Conservation (phyloP, 2,329 filamentous ascomycete genomes). For the Periconia digitata region DNA sequence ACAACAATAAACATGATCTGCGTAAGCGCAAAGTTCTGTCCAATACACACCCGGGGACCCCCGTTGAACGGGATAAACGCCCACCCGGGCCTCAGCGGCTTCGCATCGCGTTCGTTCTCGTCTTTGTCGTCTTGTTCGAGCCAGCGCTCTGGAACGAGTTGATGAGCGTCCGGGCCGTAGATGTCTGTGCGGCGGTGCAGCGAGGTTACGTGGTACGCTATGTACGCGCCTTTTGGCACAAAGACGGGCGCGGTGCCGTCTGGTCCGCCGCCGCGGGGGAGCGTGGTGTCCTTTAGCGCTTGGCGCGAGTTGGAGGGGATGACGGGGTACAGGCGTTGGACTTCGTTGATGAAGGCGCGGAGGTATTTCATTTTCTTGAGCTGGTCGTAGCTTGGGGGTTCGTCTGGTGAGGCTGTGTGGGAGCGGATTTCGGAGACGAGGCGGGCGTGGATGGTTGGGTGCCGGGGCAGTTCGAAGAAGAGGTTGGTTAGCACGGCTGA, state of each 20-base stretch:
- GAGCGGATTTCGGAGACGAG: conserved; percentile 40
- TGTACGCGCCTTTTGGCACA: conserved; percentile 27
- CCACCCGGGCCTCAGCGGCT: conserved; percentile 25
- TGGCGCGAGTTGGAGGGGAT: conserved; percentile 33
- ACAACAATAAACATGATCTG: conserved; percentile 24
- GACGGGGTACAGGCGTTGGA: conserved; percentile 32
- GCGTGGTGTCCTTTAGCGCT: conserved; percentile 26
- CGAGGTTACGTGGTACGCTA: conserved; percentile 17
- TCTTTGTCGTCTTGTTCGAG: conserved; percentile 14
- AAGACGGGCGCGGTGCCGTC: conserved; percentile 27
- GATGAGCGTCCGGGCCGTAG: conserved; percentile 34
- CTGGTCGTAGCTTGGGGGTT: conserved; percentile 22
- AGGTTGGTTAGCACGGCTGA: conserved; percentile 34
- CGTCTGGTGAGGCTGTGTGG: conserved; percentile 46
- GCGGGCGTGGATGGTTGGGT: conserved; percentile 32
- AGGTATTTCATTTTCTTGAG: conserved; percentile 37
- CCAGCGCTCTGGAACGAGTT: conserved; percentile 40
- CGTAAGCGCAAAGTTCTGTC: conserved; percentile 30
- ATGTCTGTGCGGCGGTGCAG: conserved; percentile 35
- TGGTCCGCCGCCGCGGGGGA: conserved; percentile 34
- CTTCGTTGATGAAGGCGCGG: conserved; percentile 32
- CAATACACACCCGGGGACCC: conserved; percentile 29
- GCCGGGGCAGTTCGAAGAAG: conserved; percentile 40
- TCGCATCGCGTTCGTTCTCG: conserved; percentile 5
- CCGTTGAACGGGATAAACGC: conserved; percentile 30